These are phyloP conservation scores for Trichoderma hamatum DNA, from an alignment of 2,329 filamentous ascomycete genomes.

Conservation along the genomic window DNA sequence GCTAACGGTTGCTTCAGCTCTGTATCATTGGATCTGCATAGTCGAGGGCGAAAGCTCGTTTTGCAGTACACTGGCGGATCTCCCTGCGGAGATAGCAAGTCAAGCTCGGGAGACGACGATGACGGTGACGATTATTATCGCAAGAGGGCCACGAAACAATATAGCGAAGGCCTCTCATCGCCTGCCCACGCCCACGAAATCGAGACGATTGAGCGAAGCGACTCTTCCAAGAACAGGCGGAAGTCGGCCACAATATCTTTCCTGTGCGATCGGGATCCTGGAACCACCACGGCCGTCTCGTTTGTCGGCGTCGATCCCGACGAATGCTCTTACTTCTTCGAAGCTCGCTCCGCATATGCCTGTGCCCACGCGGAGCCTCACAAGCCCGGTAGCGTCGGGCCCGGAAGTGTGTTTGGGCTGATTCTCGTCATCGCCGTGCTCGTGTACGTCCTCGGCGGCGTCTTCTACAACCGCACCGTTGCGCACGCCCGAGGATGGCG, in stretches of 20 bases:
- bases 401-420: conserved; percentile 82
- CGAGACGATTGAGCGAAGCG: conserved; percentile 39
- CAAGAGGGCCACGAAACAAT: conserved; percentile 10
- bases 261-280: conserved; percentile 83
- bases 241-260: conserved; percentile 92
- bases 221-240: conserved; percentile 43
- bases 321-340: conserved; percentile 94
- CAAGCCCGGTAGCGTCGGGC: conserved; percentile 70
- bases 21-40: conserved; percentile 56
- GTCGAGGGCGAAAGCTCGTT: conserved; percentile 73
- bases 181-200: conserved; percentile 24
- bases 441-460: conserved; percentile 88
- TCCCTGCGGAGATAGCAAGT: conserved; percentile 60
- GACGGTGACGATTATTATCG: conserved; percentile 29
- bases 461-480: conserved; percentile 94
- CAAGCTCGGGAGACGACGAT: conserved; percentile 39
- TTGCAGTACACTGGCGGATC: conserved; percentile 78
- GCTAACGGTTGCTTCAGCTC: conserved; percentile 34
- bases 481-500: conserved; percentile 93
- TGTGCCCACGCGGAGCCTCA: conserved; percentile 71
- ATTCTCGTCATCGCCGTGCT: conserved; percentile 77
- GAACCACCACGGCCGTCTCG: conserved; percentile 69
- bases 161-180: neutral
- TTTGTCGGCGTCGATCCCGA: conserved; percentile 85
- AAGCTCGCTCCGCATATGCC: conserved; percentile 81